These are phyloP conservation scores for Mallotus repandus DNA, from an alignment of 441 rosid species.

Conservation along the genomic window DNA sequence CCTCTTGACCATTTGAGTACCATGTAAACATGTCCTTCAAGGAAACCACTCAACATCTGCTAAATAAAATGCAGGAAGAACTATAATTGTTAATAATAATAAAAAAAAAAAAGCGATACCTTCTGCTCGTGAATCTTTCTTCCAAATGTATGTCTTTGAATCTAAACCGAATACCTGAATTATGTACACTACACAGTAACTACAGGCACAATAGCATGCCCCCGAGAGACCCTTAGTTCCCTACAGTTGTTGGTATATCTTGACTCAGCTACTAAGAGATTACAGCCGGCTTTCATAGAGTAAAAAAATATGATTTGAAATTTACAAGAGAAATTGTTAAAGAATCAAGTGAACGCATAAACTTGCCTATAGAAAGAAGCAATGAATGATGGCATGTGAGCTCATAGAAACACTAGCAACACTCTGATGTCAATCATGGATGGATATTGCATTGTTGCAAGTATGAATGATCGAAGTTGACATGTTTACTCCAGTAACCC, in stretches of 20 bases:
- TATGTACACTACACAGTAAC: constrained; percentile 31
- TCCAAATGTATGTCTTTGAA: background rate
- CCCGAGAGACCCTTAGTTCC: constrained; percentile 23
- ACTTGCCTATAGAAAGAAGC: constrained; percentile 19
- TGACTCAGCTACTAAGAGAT: constrained; percentile 30
- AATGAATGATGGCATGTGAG: constrained; percentile 9
- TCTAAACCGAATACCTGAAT: constrained; percentile 19
- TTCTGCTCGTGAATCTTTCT: background rate
- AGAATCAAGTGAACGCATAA: constrained; percentile 32
- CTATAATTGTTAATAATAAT: background rate
- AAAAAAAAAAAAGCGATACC: background rate
- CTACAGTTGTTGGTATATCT: constrained; percentile 21
- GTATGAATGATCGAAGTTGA: constrained; percentile 53
- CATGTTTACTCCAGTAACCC: constrained; percentile 66
- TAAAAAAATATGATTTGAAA: constrained; percentile 23
- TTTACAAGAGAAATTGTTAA: constrained; percentile 30
- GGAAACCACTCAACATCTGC: no score
- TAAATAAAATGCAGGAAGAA: background rate
- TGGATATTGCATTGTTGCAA: constrained; percentile 88
- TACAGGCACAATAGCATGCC: constrained; percentile 9
- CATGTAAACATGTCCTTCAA: no score
- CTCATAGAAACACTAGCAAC: constrained; percentile 11
- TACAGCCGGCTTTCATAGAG: constrained; percentile 16
- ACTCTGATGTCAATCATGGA: constrained; percentile 31
- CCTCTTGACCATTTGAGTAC: no score